Evolutionary conservation across 2,329 filamentous ascomycete genomes (phyloP).

Genomic region (Venturiaceae sp.): DNA sequence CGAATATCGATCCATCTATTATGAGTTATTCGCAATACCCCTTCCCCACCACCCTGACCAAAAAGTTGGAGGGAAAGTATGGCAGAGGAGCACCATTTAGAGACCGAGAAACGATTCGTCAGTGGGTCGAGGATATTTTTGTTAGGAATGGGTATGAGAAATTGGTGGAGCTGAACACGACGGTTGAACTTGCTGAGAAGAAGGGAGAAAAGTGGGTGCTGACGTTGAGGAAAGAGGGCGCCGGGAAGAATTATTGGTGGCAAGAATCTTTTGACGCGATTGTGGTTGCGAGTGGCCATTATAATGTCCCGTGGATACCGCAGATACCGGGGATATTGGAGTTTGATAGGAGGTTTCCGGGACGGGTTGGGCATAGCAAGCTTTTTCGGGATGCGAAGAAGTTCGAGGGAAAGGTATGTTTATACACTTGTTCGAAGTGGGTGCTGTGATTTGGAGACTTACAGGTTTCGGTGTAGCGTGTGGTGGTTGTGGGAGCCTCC

Average conservation of each 20-base stretch:
- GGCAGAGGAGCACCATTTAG: not conserved
- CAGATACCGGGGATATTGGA: slow-evolving; percentile 38
- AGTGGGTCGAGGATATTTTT: not conserved
- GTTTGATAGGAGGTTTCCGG: slow-evolving; percentile 35
- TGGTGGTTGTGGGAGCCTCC: slow-evolving; percentile 74
- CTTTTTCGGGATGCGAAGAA: slow-evolving; percentile 38
- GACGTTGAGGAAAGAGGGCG: slow-evolving; percentile 35
- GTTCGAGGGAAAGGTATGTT: slow-evolving; percentile 38
- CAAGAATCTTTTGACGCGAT: slow-evolving; percentile 36
- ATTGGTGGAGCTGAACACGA: not conserved
- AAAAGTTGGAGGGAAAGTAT: slow-evolving; percentile 29
- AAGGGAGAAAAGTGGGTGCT: not conserved
- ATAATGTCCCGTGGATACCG: slow-evolving; percentile 31
- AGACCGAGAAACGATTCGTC: not conserved
- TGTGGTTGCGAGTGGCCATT: slow-evolving; percentile 23
- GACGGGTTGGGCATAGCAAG: slow-evolving; percentile 46
- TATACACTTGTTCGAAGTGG: not conserved
- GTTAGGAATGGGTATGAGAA: not conserved
- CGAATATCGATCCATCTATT: slow-evolving; percentile 47
- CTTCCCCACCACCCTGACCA: slow-evolving; percentile 48
- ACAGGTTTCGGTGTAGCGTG: slow-evolving; percentile 38
- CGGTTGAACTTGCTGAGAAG: not conserved
- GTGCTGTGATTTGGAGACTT: too few species aligned
- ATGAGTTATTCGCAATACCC: slow-evolving; percentile 45
- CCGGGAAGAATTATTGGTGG: slow-evolving; percentile 45